Evolutionary conservation across 306 rosid genomes (phyloP).

Genomic region (Crotalaria pallida): DNA sequence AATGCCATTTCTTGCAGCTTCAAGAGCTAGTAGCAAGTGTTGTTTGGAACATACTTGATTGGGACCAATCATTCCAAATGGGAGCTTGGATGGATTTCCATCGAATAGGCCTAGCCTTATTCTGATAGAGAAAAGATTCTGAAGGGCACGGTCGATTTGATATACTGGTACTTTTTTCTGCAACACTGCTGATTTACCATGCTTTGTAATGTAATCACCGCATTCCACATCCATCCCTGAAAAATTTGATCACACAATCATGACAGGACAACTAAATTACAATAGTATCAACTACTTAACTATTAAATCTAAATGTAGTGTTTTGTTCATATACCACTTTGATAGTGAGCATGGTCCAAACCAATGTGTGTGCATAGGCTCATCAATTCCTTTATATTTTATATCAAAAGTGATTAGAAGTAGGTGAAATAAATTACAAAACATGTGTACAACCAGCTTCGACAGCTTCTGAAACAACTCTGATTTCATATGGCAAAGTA

Average conservation of each 20-base stretch:
- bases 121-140: slow-evolving; percentile 65
- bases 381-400: neutral
- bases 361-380: neutral
- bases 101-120: slow-evolving; percentile 77
- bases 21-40: slow-evolving; percentile 70
- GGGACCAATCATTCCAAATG: slow-evolving; percentile 60
- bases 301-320: neutral
- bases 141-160: slow-evolving; percentile 74
- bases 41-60: slow-evolving; percentile 59
- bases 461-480: too few species aligned
- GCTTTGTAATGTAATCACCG: slow-evolving; percentile 47
- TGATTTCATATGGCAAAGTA: too few species aligned
- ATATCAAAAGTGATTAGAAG: neutral
- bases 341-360: neutral
- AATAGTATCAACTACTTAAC: neutral
- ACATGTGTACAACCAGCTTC: too few species aligned
- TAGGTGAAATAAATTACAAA: too few species aligned
- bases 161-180: slow-evolving; percentile 42
- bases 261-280: neutral
- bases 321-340: neutral
- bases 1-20: slow-evolving; percentile 86
- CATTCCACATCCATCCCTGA: slow-evolving; percentile 91
- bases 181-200: slow-evolving; percentile 60
- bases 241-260: neutral
- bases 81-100: slow-evolving; percentile 58